Evolutionary conservation across 2,329 filamentous ascomycete species (phyloP).

Genomic region (Botrytis elliptica): DNA sequence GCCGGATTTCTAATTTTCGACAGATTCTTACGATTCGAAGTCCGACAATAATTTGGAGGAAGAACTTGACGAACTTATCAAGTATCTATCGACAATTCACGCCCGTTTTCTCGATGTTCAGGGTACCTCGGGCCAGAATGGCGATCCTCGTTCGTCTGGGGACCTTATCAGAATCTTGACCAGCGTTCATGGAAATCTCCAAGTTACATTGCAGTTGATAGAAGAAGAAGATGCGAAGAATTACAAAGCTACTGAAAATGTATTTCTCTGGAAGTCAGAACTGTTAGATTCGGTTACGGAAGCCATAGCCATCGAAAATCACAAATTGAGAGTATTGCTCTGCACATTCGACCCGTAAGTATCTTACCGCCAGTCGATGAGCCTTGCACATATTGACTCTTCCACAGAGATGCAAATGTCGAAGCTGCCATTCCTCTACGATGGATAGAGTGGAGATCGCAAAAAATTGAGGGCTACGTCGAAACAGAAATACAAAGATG

Average conservation of each 20-base stretch:
- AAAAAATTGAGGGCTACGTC: background rate
- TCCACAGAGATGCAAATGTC: background rate
- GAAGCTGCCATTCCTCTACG: background rate
- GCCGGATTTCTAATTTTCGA: background rate
- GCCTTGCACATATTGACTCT: background rate
- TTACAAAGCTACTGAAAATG: rapidly evolving
- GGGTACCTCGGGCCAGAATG: background rate
- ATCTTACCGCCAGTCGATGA: background rate
- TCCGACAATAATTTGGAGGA: background rate
- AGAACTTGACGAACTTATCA: background rate
- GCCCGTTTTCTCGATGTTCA: background rate
- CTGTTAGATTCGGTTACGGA: background rate
- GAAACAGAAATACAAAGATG: slow-evolving; percentile 17
- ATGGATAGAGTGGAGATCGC: background rate
- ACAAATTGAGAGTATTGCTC: slow-evolving; percentile 14
- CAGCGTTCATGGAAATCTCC: background rate
- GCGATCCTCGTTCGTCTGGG: background rate
- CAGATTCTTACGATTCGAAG: background rate
- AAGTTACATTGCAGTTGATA: background rate
- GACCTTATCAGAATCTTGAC: background rate
- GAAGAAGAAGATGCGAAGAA: background rate
- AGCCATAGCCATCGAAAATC: background rate
- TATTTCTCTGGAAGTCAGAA: background rate
- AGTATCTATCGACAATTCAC: background rate
- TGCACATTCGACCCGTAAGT: slow-evolving; percentile 17